Base-by-base conservation (phyloP, 192 early-diverging fungal species). In the Coemansia interrupta region DNA sequence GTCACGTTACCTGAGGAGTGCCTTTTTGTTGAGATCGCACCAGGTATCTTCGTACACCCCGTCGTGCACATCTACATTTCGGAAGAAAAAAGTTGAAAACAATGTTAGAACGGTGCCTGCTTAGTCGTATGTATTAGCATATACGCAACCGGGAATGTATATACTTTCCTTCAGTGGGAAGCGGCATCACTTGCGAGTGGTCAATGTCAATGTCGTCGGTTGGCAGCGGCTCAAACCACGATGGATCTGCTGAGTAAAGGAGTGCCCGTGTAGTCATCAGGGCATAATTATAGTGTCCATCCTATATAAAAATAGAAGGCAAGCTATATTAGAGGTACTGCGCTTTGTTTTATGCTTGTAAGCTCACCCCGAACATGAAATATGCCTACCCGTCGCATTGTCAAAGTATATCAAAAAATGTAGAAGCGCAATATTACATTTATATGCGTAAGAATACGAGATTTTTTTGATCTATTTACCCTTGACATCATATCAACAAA, bases 151-250 rank as follows among this genome's bases (percentile, higher is more conserved):
- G 22, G 24, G 2, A 0, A 29, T 28, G 5, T 13, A 47, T 47
- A 18, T 44, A 49, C 56, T 60, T 63, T 56, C 70, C 70, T 53
- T 73, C 71, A n/a, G 50, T 60, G n/a, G 71, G 71, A 2, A 73
- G 65, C 18, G 65, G 71, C 71, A 73, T 73, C 18, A 73, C 29
- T 28, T 73, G 71, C 15, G 57, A 61, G n/a, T 39, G 57, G 23
- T 73, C 71, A 23, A 73, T 54, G 20, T 73, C 71, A 30, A 73
- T 68, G 39, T 73, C 70, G 28, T 68, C 61, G 12, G 61, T 60
- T 28, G 72, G 65, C 23, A 73, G 42, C 14, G 65, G 61, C 24
- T 65, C 70, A 54, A 68, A 68, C 72, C 72, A 73, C 8, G 52
- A 56, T 18, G 52, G 28, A 42, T 73, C 72, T 3, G 72, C 61